Evolutionary conservation across 2,329 filamentous ascomycete genomes (phyloP), one percentile per base, ranked within the genome.

Genomic region (Scolecobasidium constrictum): DNA sequence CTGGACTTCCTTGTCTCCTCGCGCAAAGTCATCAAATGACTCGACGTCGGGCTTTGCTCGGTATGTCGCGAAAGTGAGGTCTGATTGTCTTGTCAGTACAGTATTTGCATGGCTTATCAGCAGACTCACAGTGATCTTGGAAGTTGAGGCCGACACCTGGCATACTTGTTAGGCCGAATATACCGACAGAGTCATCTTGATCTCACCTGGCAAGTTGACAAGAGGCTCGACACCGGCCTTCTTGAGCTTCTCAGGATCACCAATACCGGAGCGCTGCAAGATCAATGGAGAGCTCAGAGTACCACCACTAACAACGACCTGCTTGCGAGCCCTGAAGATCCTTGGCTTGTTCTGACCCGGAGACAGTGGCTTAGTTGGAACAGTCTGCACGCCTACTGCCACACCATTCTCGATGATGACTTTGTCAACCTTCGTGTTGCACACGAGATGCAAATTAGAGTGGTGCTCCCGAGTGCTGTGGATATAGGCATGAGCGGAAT

Each of bases 391-490:
- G 16, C 70, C 84, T 2, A 85, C 81, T 2, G 83, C 83, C 2
- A 74, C 67, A 42, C 81, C 82, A 40, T 82, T 73, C 59, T 86
- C 80, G 21, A 86, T 73, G 49, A 87, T 76, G 41, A 86, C 67
- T 65, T 83, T 85, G 55, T 86, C 81, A 12, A 85, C 77, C 62
- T 86, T 86, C 53, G 81, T 86, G 65, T 85, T 86, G 63, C 72
- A 76, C 44, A 78, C 73, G 13, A 87, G 66, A 53, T 86, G 83
- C 38, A 87, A 60, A 56, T 86, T 87, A 48, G 71, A 69, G 56
- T 85, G 69, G 31, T 80, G 72, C 2, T 81, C 70, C 39, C 83
- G 74, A 4, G 83, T 88, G 42, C 79, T 77, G 60, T 90, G 84
- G 47, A 90, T 69, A 51, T 88, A 88, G 2, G 77, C 82, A 53